Conservation (phyloP, 805 yeast species). For the Saturnispora bothae region DNA sequence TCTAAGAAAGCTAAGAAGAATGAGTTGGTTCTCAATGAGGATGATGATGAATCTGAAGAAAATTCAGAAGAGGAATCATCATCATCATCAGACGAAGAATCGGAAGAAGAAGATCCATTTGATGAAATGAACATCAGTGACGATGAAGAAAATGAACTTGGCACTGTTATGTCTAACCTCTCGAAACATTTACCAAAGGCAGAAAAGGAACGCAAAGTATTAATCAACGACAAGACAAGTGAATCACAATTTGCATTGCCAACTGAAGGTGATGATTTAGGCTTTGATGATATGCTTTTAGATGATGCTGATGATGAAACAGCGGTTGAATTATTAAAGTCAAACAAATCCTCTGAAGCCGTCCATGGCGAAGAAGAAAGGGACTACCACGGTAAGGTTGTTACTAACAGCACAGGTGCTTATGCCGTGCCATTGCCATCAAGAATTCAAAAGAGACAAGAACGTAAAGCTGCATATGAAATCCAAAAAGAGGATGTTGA, state of each 20-base stretch:
- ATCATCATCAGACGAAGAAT: constrained; percentile 5
- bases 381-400: constrained; percentile 11
- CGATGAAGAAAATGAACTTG: constrained; percentile 41
- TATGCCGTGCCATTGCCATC: constrained; percentile 76
- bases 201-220: constrained; percentile 33
- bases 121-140: constrained; percentile 20
- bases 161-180: constrained; percentile 34
- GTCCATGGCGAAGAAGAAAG: constrained; percentile 20
- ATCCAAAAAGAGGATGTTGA: constrained; percentile 77
- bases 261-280: constrained; percentile 44
- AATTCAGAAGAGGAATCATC: constrained; percentile 14
- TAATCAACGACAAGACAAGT: constrained; percentile 41
- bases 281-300: constrained; percentile 67
- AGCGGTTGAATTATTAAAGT: constrained; percentile 34
- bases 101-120: constrained; percentile 20
- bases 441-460: constrained; percentile 75
- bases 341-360: constrained; percentile 13
- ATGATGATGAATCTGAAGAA: constrained; percentile 21
- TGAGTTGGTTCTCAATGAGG: constrained; percentile 14
- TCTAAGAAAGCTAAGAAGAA: constrained; percentile 11
- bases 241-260: constrained; percentile 70
- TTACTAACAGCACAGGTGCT: constrained; percentile 27
- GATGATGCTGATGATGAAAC: constrained; percentile 28
- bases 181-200: constrained; percentile 26
- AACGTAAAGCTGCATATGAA: constrained; percentile 83